Evolutionary conservation across 1,139 yeast species (phyloP).

Genomic region (Saccharomycopsis phalli): DNA sequence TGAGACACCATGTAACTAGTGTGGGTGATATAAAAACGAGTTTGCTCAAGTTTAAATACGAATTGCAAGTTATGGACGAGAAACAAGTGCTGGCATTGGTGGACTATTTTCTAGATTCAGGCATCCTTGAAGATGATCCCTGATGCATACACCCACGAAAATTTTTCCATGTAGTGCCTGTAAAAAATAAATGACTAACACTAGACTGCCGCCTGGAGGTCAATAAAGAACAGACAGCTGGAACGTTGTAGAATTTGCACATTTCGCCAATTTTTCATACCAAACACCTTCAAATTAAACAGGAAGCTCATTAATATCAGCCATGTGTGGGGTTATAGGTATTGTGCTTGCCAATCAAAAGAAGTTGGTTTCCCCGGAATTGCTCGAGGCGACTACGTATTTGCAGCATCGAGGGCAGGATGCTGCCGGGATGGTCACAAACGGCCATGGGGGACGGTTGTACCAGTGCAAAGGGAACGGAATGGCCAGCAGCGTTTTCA

Average conservation of each 20-base stretch:
- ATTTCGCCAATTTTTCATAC: too few species aligned
- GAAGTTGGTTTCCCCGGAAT: constrained; percentile 73
- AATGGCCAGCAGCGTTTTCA: constrained; percentile 96
- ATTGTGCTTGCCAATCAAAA: constrained; percentile 71
- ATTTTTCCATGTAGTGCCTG: too few species aligned
- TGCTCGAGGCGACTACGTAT: constrained; percentile 88
- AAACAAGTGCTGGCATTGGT: neutral
- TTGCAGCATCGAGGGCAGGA: constrained; percentile 98
- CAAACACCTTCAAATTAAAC: too few species aligned
- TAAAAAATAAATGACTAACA: too few species aligned
- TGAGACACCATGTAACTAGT: too few species aligned
- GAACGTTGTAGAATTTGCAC: too few species aligned
- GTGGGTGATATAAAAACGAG: neutral
- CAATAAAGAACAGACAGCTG: too few species aligned
- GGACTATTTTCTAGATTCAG: neutral
- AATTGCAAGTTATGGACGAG: neutral
- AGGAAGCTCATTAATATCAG: too few species aligned
- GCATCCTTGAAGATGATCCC: too few species aligned
- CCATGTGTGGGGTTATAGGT: constrained; percentile 94
- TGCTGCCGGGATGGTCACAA: constrained; percentile 98
- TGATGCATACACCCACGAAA: too few species aligned
- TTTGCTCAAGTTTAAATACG: neutral
- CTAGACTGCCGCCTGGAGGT: too few species aligned
- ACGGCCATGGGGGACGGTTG: constrained; percentile 87
- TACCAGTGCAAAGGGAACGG: constrained; percentile 99